Percentiles rank a stretch among this genome's conserved stretches.
These are phyloP conservation scores for Hippophae gyantsensis DNA, from an alignment of 306 rosid species.

Conservation along the genomic window DNA sequence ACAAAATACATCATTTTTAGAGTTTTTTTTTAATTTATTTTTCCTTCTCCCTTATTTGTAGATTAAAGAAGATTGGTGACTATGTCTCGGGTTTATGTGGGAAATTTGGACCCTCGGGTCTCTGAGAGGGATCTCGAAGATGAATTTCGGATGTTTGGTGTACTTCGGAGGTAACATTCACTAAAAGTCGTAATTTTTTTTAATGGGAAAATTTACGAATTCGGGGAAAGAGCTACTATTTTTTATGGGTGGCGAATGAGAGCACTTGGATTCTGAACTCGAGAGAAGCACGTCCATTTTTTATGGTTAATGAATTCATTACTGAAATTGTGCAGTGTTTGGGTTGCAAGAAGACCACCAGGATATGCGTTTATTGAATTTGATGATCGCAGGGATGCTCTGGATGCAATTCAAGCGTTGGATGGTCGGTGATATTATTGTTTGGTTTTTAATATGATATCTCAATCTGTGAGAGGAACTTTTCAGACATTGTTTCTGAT, in stretches of 20 bases:
- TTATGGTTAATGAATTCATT: neutral
- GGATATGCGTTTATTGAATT: conserved; percentile 93
- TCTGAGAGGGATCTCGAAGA: conserved; percentile 89
- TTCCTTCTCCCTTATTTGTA: neutral
- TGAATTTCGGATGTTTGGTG: conserved; percentile 80
- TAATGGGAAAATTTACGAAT: neutral
- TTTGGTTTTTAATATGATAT: too few species aligned
- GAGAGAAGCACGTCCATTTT: too few species aligned
- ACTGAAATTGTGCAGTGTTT: conserved; percentile 45
- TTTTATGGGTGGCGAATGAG: too few species aligned
- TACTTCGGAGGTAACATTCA: conserved; percentile 61
- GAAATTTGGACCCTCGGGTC: conserved; percentile 87
- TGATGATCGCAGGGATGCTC: conserved; percentile 93
- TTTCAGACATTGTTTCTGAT: too few species aligned
- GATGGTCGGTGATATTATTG: conserved; percentile 50
- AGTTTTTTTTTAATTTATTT: neutral
- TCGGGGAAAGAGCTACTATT: too few species aligned
- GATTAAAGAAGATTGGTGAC: conserved; percentile 23
- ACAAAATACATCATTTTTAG: neutral
- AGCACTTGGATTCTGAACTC: too few species aligned
- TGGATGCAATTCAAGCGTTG: conserved; percentile 79
- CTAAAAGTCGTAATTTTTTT: neutral
- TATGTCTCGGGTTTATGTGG: conserved; percentile 83
- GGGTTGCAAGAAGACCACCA: conserved; percentile 98
- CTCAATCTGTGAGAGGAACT: too few species aligned